Evolutionary conservation across 2,329 filamentous ascomycete genomes (phyloP), one percentile per base, ranked within the genome.

Genomic region (Scedosporium boydii): DNA sequence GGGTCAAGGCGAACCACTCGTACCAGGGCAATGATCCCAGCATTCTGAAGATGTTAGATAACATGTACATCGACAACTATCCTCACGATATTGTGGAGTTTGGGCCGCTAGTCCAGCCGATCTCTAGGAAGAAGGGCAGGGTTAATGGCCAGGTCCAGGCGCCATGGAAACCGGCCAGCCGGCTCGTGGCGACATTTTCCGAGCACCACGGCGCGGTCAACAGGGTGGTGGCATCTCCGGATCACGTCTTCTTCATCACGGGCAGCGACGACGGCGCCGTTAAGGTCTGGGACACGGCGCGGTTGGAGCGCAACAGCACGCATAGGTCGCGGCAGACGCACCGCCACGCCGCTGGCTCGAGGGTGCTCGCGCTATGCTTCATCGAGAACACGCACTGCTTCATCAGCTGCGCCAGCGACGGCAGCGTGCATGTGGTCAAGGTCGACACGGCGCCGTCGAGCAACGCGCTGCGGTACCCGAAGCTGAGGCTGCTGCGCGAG

Each of bases 351-450:
- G 75, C 83, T 1, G 88, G 87, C 1, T 83, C 87, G 0, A 88
- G 85, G 64, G 89, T 98, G 2, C 87, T 91, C 34, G 87, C 90
- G 14, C 74, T 99, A 23, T 93, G 91, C 68, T 98, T 99, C 71
- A 85, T 99, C 46, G 93, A 98, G 70, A 90, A 92, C 67, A 96
- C 93, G 0, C 92, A 98, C 72, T 93, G 90, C 23, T 98, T 99
- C 71, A 82, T 96, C 65, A 96, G 90, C 70, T 95, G 91, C 60
- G 93, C 90, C 4, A 91, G 85, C 57, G 93, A 99, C 72, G 95
- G 95, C 23, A 93, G 87, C 68, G 87, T 99, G 9, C 89, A 96
- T 70, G 90, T 96, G 2, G 89, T 97, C 64, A 91, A 91, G 70
- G 87, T 96, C n/a, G 82, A 85, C 63, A 82, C 80, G 1, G 72